Conservation (phyloP, 257 asterid genomes). For the Euphrasia confusa region DNA sequence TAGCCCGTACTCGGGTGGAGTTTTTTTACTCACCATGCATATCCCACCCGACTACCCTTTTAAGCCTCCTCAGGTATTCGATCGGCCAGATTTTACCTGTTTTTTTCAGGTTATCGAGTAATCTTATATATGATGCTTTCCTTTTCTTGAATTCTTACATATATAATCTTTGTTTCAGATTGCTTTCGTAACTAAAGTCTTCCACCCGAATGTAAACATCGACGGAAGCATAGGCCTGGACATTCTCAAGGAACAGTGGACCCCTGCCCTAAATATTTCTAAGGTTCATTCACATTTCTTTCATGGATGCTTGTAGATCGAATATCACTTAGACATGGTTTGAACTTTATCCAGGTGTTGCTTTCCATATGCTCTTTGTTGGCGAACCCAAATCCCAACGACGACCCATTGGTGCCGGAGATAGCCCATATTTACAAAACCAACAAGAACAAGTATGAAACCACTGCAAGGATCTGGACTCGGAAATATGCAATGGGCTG, state of each 20-base stretch:
- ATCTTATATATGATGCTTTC: background rate
- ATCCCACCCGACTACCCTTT: constrained; percentile 91
- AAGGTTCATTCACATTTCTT: constrained; percentile 42
- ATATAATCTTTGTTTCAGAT: constrained; percentile 43
- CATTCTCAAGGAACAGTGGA: constrained; percentile 97
- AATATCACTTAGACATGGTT: background rate
- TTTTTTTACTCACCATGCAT: constrained; percentile 74
- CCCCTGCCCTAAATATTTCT: constrained; percentile 92
- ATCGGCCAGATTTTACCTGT: constrained; percentile 3
- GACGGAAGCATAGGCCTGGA: constrained; percentile 94
- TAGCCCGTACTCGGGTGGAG: constrained; percentile 88
- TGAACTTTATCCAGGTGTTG: constrained; percentile 46
- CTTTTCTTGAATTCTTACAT: background rate
- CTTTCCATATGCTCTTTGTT: constrained; percentile 88
- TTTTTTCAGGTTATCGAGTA: background rate
- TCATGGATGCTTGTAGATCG: background rate
- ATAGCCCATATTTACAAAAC: constrained; percentile 95
- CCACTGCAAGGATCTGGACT: constrained; percentile 97
- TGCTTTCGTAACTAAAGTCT: constrained; percentile 88
- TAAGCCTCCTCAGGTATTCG: constrained; percentile 81
- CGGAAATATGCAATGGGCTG: constrained; percentile 93
- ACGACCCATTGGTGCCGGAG: constrained; percentile 89
- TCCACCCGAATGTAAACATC: constrained; percentile 87
- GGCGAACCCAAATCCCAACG: constrained; percentile 85
- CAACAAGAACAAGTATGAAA: constrained; percentile 77